phyloP scores from a whole-genome alignment of 257 asterid species.

The Fraxinus pennsylvanica region DNA sequence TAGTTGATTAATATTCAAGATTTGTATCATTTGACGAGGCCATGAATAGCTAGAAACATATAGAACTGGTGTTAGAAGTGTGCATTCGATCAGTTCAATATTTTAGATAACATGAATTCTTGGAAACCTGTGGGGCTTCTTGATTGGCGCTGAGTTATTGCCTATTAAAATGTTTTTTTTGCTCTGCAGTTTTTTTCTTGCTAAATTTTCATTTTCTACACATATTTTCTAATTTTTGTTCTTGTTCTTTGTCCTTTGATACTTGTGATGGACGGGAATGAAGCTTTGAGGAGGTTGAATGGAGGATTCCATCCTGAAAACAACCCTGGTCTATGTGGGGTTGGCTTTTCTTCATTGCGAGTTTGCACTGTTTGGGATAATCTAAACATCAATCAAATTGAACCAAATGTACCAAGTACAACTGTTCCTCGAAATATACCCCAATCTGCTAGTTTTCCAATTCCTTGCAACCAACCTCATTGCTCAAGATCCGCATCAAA shows the following conservation, averaged over 20 bases:
- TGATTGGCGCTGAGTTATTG: not conserved
- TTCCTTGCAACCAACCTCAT: constrained; percentile 49
- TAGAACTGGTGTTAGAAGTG: not conserved
- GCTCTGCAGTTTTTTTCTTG: not conserved
- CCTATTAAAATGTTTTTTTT: not conserved
- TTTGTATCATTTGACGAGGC: not conserved
- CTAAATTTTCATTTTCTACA: not conserved
- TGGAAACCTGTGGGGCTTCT: not conserved
- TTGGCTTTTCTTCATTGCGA: constrained; percentile 67
- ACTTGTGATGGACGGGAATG: constrained; percentile 30
- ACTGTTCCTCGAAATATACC: constrained; percentile 38
- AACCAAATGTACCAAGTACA: constrained; percentile 24
- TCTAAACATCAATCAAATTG: constrained; percentile 34
- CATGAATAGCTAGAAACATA: not conserved
- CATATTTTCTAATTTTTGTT: constrained; percentile 6
- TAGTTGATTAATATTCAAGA: too few relatives aligned
- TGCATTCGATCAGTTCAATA: not conserved
- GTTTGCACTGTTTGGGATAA: constrained; percentile 69
- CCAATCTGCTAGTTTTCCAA: constrained; percentile 45
- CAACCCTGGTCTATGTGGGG: constrained; percentile 83
- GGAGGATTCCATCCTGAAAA: constrained; percentile 53
- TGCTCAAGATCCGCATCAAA: constrained; percentile 65
- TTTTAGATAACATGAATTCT: not conserved
- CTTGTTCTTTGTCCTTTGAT: not conserved
- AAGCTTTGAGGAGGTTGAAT: constrained; percentile 60